Evolutionary conservation across 768 basidiomycete genomes (phyloP).

Genomic region (Thelephora aurantiotincta): DNA sequence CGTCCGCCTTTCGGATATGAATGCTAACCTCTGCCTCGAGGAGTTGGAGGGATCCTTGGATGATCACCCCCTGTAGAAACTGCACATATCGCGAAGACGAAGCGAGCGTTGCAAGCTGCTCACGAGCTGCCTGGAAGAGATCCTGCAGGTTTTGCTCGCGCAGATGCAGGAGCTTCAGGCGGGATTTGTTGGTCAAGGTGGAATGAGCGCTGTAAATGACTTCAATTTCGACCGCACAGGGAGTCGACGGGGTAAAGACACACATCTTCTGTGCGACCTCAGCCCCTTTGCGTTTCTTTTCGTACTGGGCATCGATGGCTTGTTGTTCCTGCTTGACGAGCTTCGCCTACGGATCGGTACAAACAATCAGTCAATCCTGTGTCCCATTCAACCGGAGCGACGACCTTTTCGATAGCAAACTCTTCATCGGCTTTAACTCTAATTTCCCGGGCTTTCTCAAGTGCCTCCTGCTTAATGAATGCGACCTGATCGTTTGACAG

Average conservation of each 20-base stretch:
- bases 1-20: slow-evolving; percentile 54
- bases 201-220: slow-evolving; percentile 62
- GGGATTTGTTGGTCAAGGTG: slow-evolving; percentile 91
- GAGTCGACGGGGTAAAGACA: slow-evolving; percentile 10
- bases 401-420: slow-evolving; percentile 95
- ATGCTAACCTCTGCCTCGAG: slow-evolving; percentile 64
- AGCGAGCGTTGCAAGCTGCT: slow-evolving; percentile 45
- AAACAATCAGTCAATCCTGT: background rate
- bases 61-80: slow-evolving; percentile 72
- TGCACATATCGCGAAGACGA: slow-evolving; percentile 59
- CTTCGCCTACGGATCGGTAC: slow-evolving; percentile 59
- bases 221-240: background rate
- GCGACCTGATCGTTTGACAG: slow-evolving; percentile 45
- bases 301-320: slow-evolving; percentile 86
- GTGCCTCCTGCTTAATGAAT: slow-evolving; percentile 97
- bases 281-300: slow-evolving; percentile 91
- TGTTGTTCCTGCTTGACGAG: slow-evolving; percentile 94
- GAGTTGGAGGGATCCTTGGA: slow-evolving; percentile 75
- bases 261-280: slow-evolving; percentile 97
- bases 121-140: slow-evolving; percentile 65
- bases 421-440: slow-evolving; percentile 97
- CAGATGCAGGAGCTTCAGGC: slow-evolving; percentile 76
- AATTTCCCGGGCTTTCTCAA: slow-evolving; percentile 96
- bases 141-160: slow-evolving; percentile 88
- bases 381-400: background rate